Conservation (phyloP, 805 yeast genomes). For the Lipomyces anomalus region DNA sequence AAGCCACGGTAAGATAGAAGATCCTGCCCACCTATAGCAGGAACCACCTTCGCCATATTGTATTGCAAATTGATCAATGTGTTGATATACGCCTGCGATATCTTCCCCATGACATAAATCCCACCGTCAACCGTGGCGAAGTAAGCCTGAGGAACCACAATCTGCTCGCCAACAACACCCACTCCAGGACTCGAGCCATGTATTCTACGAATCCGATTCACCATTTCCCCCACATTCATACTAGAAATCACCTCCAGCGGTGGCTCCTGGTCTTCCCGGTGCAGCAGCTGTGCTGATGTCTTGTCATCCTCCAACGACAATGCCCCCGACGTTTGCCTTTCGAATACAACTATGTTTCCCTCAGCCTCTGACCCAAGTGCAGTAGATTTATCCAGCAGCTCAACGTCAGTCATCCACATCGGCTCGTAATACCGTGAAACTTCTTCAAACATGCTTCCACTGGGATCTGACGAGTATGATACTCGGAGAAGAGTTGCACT, state of each 20-base stretch:
- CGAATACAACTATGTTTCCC: slow-evolving; percentile 21
- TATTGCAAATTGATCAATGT: slow-evolving; percentile 18
- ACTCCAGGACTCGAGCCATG: slow-evolving; percentile 3
- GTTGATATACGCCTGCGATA: slow-evolving; percentile 11
- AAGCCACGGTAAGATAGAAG: slow-evolving; percentile 12
- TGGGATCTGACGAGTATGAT: neutral
- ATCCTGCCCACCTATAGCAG: slow-evolving; percentile 13
- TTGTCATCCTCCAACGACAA: neutral
- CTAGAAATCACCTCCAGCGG: slow-evolving; percentile 12
- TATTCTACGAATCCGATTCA: slow-evolving; percentile 19
- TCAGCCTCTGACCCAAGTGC: slow-evolving; percentile 23
- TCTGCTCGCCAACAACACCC: slow-evolving; percentile 1
- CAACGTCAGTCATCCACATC: slow-evolving; percentile 26
- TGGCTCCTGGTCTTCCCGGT: slow-evolving; percentile 8
- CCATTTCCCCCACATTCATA: slow-evolving; percentile 21
- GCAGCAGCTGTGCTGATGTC: neutral
- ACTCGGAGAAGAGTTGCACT: slow-evolving; percentile 13
- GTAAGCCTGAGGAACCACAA: slow-evolving; percentile 19
- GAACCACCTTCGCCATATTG: slow-evolving; percentile 15
- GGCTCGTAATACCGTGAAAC: slow-evolving; percentile 22
- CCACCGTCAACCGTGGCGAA: slow-evolving; percentile 25
- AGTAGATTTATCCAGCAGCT: slow-evolving; percentile 7
- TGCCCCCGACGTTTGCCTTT: slow-evolving; percentile 2
- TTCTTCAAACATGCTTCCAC: slow-evolving; percentile 7
- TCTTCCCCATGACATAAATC: slow-evolving; percentile 16